Conservation (phyloP, 208 protist species). For the Trichomonas vaginalis region DNA sequence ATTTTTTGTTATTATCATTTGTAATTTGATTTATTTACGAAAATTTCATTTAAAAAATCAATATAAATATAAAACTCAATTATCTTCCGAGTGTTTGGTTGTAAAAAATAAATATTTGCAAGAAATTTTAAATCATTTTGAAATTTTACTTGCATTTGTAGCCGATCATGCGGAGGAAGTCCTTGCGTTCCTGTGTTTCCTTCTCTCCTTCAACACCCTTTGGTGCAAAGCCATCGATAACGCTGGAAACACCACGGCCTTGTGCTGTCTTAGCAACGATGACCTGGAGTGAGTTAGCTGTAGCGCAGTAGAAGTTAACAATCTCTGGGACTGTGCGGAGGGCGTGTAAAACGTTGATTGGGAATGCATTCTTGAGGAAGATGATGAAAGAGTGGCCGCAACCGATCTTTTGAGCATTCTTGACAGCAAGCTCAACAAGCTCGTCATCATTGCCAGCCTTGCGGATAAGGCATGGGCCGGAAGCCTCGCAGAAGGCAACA, state of each 20-base stretch:
- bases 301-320: background rate
- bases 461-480: background rate
- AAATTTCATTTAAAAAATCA: too few relatives aligned
- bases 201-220: background rate
- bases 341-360: background rate
- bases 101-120: too few relatives aligned
- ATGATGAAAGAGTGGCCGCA: background rate
- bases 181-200: background rate
- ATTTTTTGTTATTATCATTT: too few relatives aligned
- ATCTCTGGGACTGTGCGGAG: background rate
- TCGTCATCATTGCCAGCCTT: background rate
- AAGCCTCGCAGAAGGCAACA: background rate
- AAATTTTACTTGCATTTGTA: constrained; percentile 6
- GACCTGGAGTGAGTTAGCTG: constrained; percentile 14
- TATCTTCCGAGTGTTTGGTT: too few relatives aligned
- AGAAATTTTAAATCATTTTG: too few relatives aligned
- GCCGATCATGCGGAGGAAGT: background rate
- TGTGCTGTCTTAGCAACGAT: background rate
- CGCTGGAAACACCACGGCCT: background rate
- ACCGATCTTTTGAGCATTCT: background rate
- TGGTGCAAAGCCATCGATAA: background rate
- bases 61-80: too few relatives aligned
- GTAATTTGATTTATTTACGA: too few relatives aligned
- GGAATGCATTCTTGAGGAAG: background rate
- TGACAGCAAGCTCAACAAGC: background rate